Evolutionary conservation across 2,329 filamentous ascomycete genomes (phyloP), one percentile per base, ranked within the genome.

Genomic region (Alternaria panax): DNA sequence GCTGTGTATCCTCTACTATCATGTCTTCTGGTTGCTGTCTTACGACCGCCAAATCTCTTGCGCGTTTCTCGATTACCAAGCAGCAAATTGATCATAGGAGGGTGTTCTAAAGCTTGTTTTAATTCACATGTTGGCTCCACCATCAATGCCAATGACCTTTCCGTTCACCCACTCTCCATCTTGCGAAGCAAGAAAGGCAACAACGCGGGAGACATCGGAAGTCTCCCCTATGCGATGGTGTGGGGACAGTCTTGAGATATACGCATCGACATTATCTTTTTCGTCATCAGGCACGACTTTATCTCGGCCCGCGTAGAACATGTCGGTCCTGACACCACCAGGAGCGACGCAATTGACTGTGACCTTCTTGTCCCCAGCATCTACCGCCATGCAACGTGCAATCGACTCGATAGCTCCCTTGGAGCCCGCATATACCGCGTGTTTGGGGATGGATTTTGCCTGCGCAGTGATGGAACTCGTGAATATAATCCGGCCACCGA

Each of bases 371-470:
- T 81, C 81, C 60, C 88, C 88, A 75, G 87, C 89, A 78, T 91
- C 88, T 60, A 87, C 88, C 22, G 88, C 85, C 70, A 91, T 90
- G 51, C 85, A 83, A 75, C 88, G 88, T 65, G 88, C 86, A 80
- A 90, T 87, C 47, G 87, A 87, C 73, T 90, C 88, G 53, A 90
- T 85, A 32, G 88, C 88, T 70, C 88, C 87, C 82, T 91, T 91
- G 77, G 83, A 86, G 12, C 86, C 88, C 62, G 88, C 88, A 80
- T 91, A 91, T 24, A 91, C 81, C 6, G 86, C 87, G 76, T 91
- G 88, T 79, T 90, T 85, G 54, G 87, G 86, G 57, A 90, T 86
- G 54, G 87, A 87, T 43, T 87, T 81, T 70, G 90, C 82, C 64
- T 85, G 84, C 12, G 72, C 88, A 80, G 88, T 88, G 77, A 91